phyloP scores from a whole-genome alignment of 2,329 filamentous ascomycete species.

The Colletotrichum sp. region DNA sequence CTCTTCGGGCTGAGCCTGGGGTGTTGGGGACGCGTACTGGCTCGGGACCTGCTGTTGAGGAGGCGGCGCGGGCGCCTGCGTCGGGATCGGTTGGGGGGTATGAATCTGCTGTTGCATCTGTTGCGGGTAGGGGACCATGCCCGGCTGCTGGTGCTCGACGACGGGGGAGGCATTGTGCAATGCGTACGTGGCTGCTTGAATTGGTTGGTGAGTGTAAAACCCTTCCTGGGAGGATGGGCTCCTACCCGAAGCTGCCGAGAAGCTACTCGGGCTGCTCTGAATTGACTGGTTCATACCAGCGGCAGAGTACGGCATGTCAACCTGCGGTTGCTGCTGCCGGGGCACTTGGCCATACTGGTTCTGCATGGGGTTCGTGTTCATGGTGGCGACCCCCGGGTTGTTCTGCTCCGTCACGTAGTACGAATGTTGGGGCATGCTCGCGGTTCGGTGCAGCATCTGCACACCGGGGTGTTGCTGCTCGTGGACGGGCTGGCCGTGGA shows the following conservation, averaged over 20 bases:
- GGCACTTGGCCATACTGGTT: conserved; percentile 55
- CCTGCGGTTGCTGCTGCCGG: conserved; percentile 42
- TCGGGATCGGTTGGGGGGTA: conserved; percentile 37
- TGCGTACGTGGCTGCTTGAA: conserved; percentile 53
- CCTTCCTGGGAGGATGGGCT: conserved; percentile 59
- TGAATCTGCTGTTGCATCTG: conserved; percentile 39
- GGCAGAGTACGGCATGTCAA: conserved; percentile 56
- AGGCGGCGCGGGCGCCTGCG: conserved; percentile 24
- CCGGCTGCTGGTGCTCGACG: conserved; percentile 43
- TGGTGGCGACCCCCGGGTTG: conserved; percentile 66
- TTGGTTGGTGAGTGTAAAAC: conserved; percentile 62
- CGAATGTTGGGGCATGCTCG: conserved; percentile 49
- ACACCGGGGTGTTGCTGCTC: conserved; percentile 48
- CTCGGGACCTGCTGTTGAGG: conserved; percentile 30
- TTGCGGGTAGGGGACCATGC: conserved; percentile 47
- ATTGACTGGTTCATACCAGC: conserved; percentile 54
- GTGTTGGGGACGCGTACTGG: conserved; percentile 32
- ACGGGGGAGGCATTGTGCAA: conserved; percentile 54
- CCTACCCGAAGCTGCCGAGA: conserved; percentile 60
- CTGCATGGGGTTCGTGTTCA: conserved; percentile 59
- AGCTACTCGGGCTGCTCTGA: conserved; percentile 64
- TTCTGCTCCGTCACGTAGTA: conserved; percentile 67
- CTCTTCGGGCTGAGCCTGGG: conserved; percentile 50
- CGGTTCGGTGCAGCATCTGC: conserved; percentile 54
- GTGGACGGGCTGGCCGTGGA: conserved; percentile 45